Conservation (phyloP, 176 grass and related monocot species). For the Puya raimondii region DNA sequence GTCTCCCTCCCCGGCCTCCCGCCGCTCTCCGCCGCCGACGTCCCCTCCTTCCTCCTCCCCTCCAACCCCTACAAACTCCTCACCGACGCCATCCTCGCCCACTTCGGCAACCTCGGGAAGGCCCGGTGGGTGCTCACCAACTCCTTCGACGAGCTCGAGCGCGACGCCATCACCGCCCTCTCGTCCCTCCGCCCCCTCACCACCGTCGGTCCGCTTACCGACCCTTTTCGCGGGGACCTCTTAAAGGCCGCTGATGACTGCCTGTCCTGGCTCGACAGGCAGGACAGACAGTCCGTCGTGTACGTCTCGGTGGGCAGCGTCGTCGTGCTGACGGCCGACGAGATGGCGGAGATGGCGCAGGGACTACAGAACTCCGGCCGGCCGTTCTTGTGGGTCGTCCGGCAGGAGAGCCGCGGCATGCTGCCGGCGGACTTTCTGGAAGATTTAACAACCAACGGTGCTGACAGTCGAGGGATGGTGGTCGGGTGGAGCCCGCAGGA, state of each 20-base stretch:
- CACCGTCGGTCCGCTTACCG: constrained; percentile 53
- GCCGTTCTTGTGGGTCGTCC: constrained; percentile 77
- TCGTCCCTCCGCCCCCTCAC: constrained; percentile 25
- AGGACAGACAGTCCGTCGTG: constrained; percentile 36
- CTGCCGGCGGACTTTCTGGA: constrained; percentile 44
- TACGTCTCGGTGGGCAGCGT: constrained; percentile 79
- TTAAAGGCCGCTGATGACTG: constrained; percentile 33
- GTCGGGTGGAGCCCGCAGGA: constrained; percentile 82
- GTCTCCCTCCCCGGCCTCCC: constrained; percentile 45
- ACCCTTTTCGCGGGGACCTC: constrained; percentile 47
- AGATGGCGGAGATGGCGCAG: constrained; percentile 49
- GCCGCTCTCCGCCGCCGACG: constrained; percentile 30
- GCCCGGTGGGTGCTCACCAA: constrained; percentile 60
- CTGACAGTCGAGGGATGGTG: constrained; percentile 33
- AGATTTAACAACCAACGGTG: not conserved
- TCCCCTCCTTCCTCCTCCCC: constrained; percentile 64
- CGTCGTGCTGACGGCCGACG: constrained; percentile 37
- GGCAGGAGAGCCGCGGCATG: constrained; percentile 23
- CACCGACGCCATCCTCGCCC: constrained; percentile 28
- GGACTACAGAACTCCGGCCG: constrained; percentile 33
- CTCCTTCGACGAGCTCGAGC: constrained; percentile 64
- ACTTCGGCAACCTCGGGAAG: constrained; percentile 42
- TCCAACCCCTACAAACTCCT: constrained; percentile 41
- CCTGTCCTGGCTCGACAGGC: constrained; percentile 46
- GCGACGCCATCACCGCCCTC: constrained; percentile 31